Evolutionary conservation across 176 grass and related monocot species (phyloP).

Genomic region (Aegilops sharonensis): DNA sequence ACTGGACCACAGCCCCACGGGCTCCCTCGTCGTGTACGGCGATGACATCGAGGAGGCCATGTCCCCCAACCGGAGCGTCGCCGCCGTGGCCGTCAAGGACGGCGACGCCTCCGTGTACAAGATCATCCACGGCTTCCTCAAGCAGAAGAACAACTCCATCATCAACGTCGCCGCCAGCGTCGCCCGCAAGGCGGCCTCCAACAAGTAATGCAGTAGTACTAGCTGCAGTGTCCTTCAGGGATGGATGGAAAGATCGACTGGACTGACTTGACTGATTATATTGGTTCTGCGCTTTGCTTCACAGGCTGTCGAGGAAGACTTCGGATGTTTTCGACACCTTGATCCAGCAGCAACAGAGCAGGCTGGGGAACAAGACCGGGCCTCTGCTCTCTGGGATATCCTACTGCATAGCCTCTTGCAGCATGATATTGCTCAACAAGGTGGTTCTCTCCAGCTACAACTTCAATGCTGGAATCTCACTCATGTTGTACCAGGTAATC

Average conservation of each 20-base stretch:
- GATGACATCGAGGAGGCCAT: constrained; percentile 72
- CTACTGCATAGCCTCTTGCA: constrained; percentile 82
- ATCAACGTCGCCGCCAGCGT: constrained; percentile 54
- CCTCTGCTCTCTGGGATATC: constrained; percentile 62
- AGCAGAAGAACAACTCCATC: constrained; percentile 76
- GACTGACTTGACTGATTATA: neutral
- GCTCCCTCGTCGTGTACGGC: constrained; percentile 34
- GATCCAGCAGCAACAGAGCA: constrained; percentile 58
- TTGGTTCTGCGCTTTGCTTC: neutral
- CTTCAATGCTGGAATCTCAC: constrained; percentile 66
- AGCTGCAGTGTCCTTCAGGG: too few species aligned
- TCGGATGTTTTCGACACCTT: constrained; percentile 53
- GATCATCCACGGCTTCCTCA: constrained; percentile 66
- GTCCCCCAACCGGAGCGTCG: constrained; percentile 51
- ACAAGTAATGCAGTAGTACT: constrained; percentile 35
- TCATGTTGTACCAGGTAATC: constrained; percentile 67
- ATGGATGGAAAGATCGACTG: neutral
- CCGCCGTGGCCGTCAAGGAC: constrained; percentile 48
- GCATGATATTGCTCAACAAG: constrained; percentile 97
- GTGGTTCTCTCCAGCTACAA: constrained; percentile 79
- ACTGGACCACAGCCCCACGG: constrained; percentile 46
- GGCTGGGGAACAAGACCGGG: constrained; percentile 42
- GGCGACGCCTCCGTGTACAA: constrained; percentile 56
- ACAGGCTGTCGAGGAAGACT: constrained; percentile 61
- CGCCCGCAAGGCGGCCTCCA: constrained; percentile 50